Percentiles rank a stretch among this genome's conserved stretches.
Conservation (phyloP, 805 yeast species). For the Candida orba region DNA sequence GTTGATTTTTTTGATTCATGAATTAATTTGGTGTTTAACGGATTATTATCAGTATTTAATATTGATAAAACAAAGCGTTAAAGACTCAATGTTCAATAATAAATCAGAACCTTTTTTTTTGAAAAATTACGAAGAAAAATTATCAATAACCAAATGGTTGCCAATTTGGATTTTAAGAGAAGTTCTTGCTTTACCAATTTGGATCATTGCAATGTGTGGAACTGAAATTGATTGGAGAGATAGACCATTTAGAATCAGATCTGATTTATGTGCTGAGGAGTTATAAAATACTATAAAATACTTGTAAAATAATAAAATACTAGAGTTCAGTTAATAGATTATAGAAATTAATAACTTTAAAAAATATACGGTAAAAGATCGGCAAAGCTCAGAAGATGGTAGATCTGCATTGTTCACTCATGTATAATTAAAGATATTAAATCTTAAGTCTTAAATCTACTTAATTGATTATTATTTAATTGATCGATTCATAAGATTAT, state of each 20-base stretch:
- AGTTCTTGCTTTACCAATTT: conserved; percentile 69
- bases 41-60: conserved; percentile 55
- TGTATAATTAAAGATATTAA: too few relatives aligned
- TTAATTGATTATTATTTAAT: too few relatives aligned
- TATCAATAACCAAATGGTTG: conserved; percentile 20
- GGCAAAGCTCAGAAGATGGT: not conserved
- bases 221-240: conserved; percentile 75
- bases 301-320: too few relatives aligned
- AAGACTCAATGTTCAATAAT: conserved; percentile 11
- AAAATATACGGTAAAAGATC: too few relatives aligned
- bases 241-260: conserved; percentile 60
- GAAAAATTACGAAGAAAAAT: conserved; percentile 16
- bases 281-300: too few relatives aligned
- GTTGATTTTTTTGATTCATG: conserved; percentile 42
- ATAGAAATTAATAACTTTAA: too few relatives aligned
- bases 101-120: conserved; percentile 25
- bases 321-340: not conserved
- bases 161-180: conserved; percentile 66
- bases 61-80: conserved; percentile 28
- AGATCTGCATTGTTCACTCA: not conserved
- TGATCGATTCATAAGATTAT: too few relatives aligned
- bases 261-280: conserved; percentile 72
- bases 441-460: too few relatives aligned
- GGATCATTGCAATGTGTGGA: conserved; percentile 77
- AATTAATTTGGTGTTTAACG: conserved; percentile 52